Evolutionary conservation across 2,329 filamentous ascomycete species (phyloP).

Genomic region (Penicillium sp.): DNA sequence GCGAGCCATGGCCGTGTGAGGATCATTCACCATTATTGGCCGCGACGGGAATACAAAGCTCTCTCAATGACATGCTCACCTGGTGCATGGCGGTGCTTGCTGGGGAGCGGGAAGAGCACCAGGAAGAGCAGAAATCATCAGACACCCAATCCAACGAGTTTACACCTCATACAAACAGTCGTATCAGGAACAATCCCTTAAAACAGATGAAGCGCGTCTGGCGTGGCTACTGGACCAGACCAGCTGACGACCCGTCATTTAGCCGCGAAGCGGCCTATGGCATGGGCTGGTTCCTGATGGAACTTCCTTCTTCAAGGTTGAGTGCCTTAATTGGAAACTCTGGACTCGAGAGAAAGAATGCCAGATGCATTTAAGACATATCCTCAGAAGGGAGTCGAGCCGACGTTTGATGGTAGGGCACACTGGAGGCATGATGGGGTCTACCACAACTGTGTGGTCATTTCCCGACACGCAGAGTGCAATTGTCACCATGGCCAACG

Average conservation of each 20-base stretch:
- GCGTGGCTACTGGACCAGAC: constrained; percentile 18
- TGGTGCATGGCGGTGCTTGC: constrained; percentile 22
- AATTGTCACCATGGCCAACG: constrained; percentile 26
- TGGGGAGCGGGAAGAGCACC: constrained; percentile 13
- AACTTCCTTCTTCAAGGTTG: constrained; percentile 21
- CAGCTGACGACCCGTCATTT: constrained; percentile 6
- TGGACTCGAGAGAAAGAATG: constrained; percentile 3
- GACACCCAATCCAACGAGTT: no score
- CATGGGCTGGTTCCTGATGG: constrained; percentile 24
- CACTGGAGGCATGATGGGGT: constrained; percentile 25
- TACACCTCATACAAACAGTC: no score
- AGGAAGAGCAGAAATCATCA: not conserved
- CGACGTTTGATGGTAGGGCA: constrained; percentile 23
- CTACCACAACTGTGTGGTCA: constrained; percentile 18
- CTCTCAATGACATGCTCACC: constrained; percentile 24
- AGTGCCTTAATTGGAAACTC: constrained; percentile 12
- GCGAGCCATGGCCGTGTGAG: constrained; percentile 11
- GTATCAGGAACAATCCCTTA: constrained; percentile 11
- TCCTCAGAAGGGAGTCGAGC: constrained; percentile 13
- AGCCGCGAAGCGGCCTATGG: constrained; percentile 19
- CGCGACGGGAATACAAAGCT: constrained; percentile 18
- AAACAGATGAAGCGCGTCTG: constrained; percentile 19
- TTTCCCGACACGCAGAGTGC: constrained; percentile 30
- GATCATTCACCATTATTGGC: constrained; percentile 14
- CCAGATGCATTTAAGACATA: constrained; percentile 5